Percentiles rank a stretch among this genome's conserved stretches.
These are phyloP conservation scores for Cyberlindnera misumaiensis DNA, from an alignment of 805 yeast species.

Conservation along the genomic window DNA sequence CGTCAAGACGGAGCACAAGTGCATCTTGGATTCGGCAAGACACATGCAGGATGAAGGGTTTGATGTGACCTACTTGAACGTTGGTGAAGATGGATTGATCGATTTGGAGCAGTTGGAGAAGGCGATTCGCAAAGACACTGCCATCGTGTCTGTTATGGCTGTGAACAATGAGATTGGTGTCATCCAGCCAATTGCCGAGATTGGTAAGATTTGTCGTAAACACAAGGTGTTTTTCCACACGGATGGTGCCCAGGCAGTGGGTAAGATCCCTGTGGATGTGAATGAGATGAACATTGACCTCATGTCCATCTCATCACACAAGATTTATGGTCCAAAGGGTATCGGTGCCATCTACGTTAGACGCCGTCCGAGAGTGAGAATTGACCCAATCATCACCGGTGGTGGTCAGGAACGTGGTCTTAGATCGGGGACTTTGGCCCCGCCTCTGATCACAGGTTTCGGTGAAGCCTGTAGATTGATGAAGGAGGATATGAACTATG, in stretches of 20 bases:
- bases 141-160: slow-evolving; percentile 88
- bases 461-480: slow-evolving; percentile 95
- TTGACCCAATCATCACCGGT: slow-evolving; percentile 91
- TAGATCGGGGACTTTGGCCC: slow-evolving; percentile 94
- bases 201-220: slow-evolving; percentile 79
- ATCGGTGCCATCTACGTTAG: slow-evolving; percentile 92
- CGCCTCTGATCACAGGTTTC: slow-evolving; percentile 92
- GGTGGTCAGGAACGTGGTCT: slow-evolving; percentile 99
- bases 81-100: slow-evolving; percentile 71
- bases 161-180: slow-evolving; percentile 98
- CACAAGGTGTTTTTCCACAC: slow-evolving; percentile 94
- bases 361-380: slow-evolving; percentile 96
- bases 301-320: slow-evolving; percentile 91
- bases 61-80: slow-evolving; percentile 91
- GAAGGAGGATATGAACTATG: slow-evolving; percentile 65
- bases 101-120: slow-evolving; percentile 69
- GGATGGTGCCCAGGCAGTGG: slow-evolving; percentile 96
- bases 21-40: slow-evolving; percentile 96
- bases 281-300: slow-evolving; percentile 89
- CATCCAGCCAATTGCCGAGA: slow-evolving; percentile 90
- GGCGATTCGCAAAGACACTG: slow-evolving; percentile 86
- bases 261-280: slow-evolving; percentile 89
- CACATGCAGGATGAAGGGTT: slow-evolving; percentile 94
- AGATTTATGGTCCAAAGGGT: slow-evolving; percentile 97
- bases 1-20: slow-evolving; percentile 95